These are phyloP conservation scores for Tremella yokohamensis DNA, from an alignment of 768 basidiomycete species.

Conservation along the genomic window DNA sequence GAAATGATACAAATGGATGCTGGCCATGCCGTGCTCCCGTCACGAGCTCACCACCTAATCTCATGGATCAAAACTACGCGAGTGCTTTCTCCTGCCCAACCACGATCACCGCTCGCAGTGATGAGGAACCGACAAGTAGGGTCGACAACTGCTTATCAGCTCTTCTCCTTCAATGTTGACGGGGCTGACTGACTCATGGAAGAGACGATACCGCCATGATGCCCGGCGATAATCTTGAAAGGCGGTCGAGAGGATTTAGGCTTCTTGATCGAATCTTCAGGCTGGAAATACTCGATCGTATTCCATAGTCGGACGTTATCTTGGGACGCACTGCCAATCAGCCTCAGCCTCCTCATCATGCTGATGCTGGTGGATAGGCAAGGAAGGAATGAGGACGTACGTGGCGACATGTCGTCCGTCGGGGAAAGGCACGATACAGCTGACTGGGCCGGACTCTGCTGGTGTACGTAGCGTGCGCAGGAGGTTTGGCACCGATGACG, in stretches of 20 bases:
- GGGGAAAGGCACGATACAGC: conserved; percentile 84
- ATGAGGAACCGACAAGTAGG: conserved; percentile 77
- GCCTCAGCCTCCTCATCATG: neutral
- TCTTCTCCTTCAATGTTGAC: neutral
- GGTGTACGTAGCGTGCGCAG: conserved; percentile 82
- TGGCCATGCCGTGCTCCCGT: neutral
- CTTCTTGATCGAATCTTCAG: conserved; percentile 61
- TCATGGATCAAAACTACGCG: conserved; percentile 87
- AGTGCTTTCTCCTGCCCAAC: conserved; percentile 89
- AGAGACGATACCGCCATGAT: conserved; percentile 90
- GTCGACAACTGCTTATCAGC: conserved; percentile 68
- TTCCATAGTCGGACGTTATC: conserved; percentile 96
- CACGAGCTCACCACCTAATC: conserved; percentile 57
- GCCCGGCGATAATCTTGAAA: conserved; percentile 93
- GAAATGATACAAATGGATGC: neutral
- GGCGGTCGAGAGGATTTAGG: conserved; percentile 59
- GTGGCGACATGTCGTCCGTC: conserved; percentile 87
- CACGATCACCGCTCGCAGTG: conserved; percentile 87
- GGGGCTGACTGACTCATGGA: conserved; percentile 70
- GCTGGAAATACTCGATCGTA: conserved; percentile 69
- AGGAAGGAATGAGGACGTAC: conserved; percentile 55
- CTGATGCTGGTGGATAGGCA: neutral
- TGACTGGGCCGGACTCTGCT: conserved; percentile 81
- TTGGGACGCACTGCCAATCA: conserved; percentile 63
- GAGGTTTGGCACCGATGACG: conserved; percentile 66